Percentiles rank a stretch among this genome's conserved stretches.
phyloP scores from a whole-genome alignment of 441 rosid genomes.

The Geranium incanum region DNA sequence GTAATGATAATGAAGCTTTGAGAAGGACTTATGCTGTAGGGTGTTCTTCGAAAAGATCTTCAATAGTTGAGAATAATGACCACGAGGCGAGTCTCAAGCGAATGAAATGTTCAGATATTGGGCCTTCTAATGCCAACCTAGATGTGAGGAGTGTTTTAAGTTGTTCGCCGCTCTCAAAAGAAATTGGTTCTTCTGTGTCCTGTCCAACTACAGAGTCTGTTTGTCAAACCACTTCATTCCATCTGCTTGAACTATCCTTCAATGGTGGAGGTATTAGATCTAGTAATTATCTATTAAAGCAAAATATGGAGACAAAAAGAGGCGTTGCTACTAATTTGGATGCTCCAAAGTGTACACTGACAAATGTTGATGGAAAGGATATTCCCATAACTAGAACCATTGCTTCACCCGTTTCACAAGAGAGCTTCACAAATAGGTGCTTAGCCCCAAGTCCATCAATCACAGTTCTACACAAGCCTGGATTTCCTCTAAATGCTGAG shows the following conservation, averaged over 20 bases:
- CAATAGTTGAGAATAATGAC: conserved; percentile 31
- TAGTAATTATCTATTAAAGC: conserved; percentile 48
- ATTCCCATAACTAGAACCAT: conserved; percentile 39
- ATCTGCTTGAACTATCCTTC: conserved; percentile 53
- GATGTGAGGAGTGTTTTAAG: conserved; percentile 22
- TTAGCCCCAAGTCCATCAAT: conserved; percentile 38
- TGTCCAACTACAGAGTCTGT: conserved; percentile 19
- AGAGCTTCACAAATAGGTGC: conserved; percentile 50
- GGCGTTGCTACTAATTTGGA: conserved; percentile 25
- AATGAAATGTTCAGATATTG: conserved; percentile 38
- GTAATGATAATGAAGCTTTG: conserved; percentile 25
- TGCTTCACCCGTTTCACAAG: conserved; percentile 77
- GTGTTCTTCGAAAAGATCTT: conserved; percentile 31
- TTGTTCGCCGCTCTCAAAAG: conserved; percentile 24
- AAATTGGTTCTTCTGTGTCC: conserved; percentile 9
- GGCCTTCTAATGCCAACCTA: conserved; percentile 23
- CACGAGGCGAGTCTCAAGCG: conserved; percentile 33
- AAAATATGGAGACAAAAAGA: conserved; percentile 26
- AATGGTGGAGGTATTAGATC: conserved; percentile 40
- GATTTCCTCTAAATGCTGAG: conserved; percentile 26
- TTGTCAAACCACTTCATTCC: conserved; percentile 32
- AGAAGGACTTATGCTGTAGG: conserved; percentile 29
- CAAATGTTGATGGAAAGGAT: conserved; percentile 30
- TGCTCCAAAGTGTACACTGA: conserved; percentile 29
- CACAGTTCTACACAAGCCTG: conserved; percentile 28